phyloP scores from a whole-genome alignment of 1,139 yeast species.

The Yamadazyma triangularis region DNA sequence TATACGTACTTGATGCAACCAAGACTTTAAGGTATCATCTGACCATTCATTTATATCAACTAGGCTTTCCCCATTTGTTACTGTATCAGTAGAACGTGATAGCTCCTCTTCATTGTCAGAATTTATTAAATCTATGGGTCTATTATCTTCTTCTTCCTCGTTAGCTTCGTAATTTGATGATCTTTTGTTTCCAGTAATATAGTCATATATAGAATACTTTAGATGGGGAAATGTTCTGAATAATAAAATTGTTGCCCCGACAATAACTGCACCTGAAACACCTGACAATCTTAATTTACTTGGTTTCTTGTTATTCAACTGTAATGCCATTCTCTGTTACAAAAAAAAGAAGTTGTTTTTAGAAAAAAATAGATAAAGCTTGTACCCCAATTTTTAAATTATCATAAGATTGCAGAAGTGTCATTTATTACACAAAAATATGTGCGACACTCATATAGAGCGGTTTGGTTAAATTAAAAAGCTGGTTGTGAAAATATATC shows the following conservation, averaged over 20 bases:
- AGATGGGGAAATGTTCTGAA: constrained; percentile 54
- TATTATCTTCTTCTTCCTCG: constrained; percentile 15
- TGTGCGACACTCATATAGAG: too few species aligned
- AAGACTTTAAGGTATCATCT: constrained; percentile 34
- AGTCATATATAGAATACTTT: constrained; percentile 21
- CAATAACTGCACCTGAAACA: constrained; percentile 33
- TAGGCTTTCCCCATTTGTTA: constrained; percentile 11
- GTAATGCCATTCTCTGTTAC: constrained; percentile 6
- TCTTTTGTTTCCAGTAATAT: constrained; percentile 14
- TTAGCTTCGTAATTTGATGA: constrained; percentile 9
- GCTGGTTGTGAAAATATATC: too few species aligned
- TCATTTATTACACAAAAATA: too few species aligned
- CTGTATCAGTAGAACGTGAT: not conserved
- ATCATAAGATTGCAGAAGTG: not conserved
- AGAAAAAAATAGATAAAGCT: not conserved
- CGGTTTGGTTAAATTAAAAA: too few species aligned
- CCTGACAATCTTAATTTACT: constrained; percentile 5
- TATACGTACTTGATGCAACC: constrained; percentile 30
- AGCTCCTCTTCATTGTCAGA: constrained; percentile 4
- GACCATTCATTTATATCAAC: constrained; percentile 35
- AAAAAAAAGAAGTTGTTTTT: not conserved
- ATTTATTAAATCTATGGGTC: constrained; percentile 20
- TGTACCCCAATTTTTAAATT: not conserved
- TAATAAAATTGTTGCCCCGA: constrained; percentile 43
- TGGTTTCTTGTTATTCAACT: constrained; percentile 4